Conservation (phyloP, 768 basidiomycete genomes). For the Leccinum obscurum region DNA sequence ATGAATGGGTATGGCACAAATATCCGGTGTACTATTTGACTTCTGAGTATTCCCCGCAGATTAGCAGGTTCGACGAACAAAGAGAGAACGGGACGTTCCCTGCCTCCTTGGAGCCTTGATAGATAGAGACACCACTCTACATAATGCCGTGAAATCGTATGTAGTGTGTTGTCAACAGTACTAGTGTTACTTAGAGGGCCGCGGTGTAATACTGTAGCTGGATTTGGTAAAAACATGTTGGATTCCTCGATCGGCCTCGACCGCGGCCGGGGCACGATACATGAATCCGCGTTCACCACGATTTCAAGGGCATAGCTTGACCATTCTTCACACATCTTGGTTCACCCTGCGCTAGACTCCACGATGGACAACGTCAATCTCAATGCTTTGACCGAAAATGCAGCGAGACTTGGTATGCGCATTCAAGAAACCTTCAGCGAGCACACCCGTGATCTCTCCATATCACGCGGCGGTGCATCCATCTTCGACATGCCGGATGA, state of each 20-base stretch:
- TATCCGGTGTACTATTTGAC: background rate
- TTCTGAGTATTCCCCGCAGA: slow-evolving; percentile 43
- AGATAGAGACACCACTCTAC: slow-evolving; percentile 9
- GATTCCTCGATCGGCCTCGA: background rate
- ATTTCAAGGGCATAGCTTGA: background rate
- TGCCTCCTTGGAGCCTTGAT: slow-evolving; percentile 79
- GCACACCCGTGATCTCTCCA: slow-evolving; percentile 69
- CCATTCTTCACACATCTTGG: background rate
- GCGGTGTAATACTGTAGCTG: background rate
- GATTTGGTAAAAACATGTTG: background rate
- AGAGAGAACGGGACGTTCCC: slow-evolving; percentile 93
- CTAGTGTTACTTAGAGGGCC: background rate
- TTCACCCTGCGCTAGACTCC: slow-evolving; percentile 4
- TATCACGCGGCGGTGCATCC: slow-evolving; percentile 54
- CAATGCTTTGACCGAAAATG: slow-evolving; percentile 70
- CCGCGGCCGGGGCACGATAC: background rate
- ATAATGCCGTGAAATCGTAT: slow-evolving; percentile 6
- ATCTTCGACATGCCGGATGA: slow-evolving; percentile 76
- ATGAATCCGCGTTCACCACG: slow-evolving; percentile 11
- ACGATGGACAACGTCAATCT: slow-evolving; percentile 37
- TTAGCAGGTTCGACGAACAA: slow-evolving; percentile 91
- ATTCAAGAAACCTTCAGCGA: slow-evolving; percentile 83
- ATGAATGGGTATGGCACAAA: slow-evolving; percentile 78
- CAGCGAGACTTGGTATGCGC: slow-evolving; percentile 76
- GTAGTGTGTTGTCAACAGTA: slow-evolving; percentile 6